Conservation (phyloP, 352 stramenopile genomes). For the Globisporangium acanthophoron region DNA sequence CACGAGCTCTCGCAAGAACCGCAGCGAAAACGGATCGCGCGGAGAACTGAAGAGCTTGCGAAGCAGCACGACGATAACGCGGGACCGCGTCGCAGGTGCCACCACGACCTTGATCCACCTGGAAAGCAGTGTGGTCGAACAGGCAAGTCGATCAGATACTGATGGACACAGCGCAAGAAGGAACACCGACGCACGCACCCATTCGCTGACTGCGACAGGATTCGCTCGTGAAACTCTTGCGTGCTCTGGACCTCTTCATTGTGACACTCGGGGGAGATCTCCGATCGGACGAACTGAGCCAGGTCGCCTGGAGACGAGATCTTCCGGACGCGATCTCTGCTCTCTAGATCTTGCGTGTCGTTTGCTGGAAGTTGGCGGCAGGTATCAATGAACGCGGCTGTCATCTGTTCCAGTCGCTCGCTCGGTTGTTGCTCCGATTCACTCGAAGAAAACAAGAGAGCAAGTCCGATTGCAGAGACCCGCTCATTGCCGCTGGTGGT, state of each 20-base stretch:
- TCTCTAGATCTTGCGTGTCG: not conserved
- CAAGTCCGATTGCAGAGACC: conserved; percentile 1
- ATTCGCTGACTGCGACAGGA: conserved; percentile 24
- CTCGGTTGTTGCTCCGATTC: not conserved
- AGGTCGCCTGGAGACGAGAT: conserved; percentile 4
- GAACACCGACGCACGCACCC: conserved; percentile 16
- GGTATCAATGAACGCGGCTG: conserved; percentile 24
- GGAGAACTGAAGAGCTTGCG: conserved; percentile 39
- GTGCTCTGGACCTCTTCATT: not conserved
- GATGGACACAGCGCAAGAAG: not conserved
- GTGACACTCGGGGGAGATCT: not conserved
- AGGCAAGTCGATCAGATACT: not conserved
- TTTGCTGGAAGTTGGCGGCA: conserved; percentile 7
- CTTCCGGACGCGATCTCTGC: not conserved
- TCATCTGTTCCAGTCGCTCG: conserved; percentile 15
- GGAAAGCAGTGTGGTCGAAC: not conserved
- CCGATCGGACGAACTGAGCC: not conserved
- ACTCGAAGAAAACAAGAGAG: conserved; percentile 18
- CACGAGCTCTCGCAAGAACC: conserved; percentile 40
- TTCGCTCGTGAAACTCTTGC: conserved; percentile 19
- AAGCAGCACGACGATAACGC: conserved; percentile 25
- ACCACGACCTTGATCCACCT: conserved; percentile 30
- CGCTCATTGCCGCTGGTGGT: not conserved
- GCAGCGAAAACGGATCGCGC: conserved; percentile 32
- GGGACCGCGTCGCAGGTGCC: conserved; percentile 4